These are phyloP conservation scores for Cystobasidium tubakii DNA, from an alignment of 768 basidiomycete genomes.

Conservation along the genomic window DNA sequence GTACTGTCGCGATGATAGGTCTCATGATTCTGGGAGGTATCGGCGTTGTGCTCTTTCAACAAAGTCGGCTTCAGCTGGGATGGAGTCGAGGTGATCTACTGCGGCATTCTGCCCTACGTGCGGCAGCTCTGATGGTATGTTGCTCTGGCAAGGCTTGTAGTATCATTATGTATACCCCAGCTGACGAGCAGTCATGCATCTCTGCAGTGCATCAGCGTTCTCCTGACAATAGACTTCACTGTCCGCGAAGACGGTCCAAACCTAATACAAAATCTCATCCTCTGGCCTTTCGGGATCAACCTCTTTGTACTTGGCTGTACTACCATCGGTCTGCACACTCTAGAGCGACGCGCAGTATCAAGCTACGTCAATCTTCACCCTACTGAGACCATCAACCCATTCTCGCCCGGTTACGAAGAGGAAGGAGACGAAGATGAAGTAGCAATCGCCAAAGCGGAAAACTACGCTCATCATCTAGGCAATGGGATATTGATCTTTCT, in stretches of 20 bases:
- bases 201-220: slow-evolving; percentile 11
- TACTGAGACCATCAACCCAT: not conserved
- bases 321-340: not conserved
- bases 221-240: slow-evolving; percentile 26
- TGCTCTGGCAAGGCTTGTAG: not conserved
- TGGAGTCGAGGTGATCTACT: slow-evolving; percentile 31
- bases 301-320: slow-evolving; percentile 25
- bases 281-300: slow-evolving; percentile 28
- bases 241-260: slow-evolving; percentile 32
- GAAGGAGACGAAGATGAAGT: not conserved
- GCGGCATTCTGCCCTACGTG: slow-evolving; percentile 16
- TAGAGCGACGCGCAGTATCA: slow-evolving; percentile 3
- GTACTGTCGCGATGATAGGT: not conserved
- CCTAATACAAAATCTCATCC: slow-evolving; percentile 24
- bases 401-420: not conserved
- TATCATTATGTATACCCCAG: not conserved
- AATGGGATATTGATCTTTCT: not conserved
- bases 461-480: slow-evolving; percentile 12
- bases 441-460: not conserved
- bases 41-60: slow-evolving; percentile 30
- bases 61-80: slow-evolving; percentile 25
- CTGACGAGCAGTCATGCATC: not conserved
- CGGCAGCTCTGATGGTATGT: slow-evolving; percentile 23
- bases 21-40: slow-evolving; percentile 23
- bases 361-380: not conserved